These are phyloP conservation scores for Byssochlamys sp. DNA, from an alignment of 2,329 filamentous ascomycete genomes.

Conservation along the genomic window DNA sequence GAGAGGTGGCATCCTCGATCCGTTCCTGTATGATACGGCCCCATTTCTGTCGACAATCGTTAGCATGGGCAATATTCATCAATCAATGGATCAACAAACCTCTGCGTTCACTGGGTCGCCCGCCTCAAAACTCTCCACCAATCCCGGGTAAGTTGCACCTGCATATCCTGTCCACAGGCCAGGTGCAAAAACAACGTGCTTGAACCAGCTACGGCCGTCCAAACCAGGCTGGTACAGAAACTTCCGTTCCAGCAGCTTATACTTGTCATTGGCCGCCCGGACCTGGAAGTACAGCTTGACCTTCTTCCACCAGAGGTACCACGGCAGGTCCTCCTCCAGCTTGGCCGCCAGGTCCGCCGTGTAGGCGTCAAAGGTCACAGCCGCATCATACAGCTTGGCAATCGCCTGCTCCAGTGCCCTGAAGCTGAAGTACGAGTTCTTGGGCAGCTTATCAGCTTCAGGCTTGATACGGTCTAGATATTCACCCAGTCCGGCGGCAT, in stretches of 20 bases:
- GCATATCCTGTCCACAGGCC: constrained; percentile 86
- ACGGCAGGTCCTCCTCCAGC: constrained; percentile 52
- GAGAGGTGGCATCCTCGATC: constrained; percentile 21
- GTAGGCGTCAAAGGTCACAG: constrained; percentile 43
- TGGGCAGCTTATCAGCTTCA: constrained; percentile 15
- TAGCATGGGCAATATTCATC: constrained; percentile 1
- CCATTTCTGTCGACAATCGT: constrained; percentile 28
- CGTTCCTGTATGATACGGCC: constrained; percentile 28
- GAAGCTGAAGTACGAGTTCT: constrained; percentile 30
- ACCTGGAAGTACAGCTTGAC: constrained; percentile 56
- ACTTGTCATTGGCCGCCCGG: constrained; percentile 62
- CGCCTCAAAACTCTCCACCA: constrained; percentile 54
- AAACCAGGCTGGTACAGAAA: constrained; percentile 70
- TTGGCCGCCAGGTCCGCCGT: constrained; percentile 40
- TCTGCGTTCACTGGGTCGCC: constrained; percentile 36
- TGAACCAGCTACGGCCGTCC: constrained; percentile 78
- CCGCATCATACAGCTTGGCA: constrained; percentile 38
- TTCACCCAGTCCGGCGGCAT: constrained; percentile 46
- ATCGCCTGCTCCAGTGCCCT: constrained; percentile 41
- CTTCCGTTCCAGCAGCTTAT: constrained; percentile 71
- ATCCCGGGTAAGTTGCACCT: constrained; percentile 57
- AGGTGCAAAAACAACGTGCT: constrained; percentile 87
- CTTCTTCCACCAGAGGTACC: constrained; percentile 68
- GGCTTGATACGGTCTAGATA: constrained; percentile 32
- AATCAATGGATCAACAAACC: constrained; percentile 35